A percentile compares a stretch with the other conserved stretches of the same genome.
These are phyloP conservation scores for Tuber borchii DNA, from an alignment of 495 filamentous ascomycete species.

Conservation along the genomic window DNA sequence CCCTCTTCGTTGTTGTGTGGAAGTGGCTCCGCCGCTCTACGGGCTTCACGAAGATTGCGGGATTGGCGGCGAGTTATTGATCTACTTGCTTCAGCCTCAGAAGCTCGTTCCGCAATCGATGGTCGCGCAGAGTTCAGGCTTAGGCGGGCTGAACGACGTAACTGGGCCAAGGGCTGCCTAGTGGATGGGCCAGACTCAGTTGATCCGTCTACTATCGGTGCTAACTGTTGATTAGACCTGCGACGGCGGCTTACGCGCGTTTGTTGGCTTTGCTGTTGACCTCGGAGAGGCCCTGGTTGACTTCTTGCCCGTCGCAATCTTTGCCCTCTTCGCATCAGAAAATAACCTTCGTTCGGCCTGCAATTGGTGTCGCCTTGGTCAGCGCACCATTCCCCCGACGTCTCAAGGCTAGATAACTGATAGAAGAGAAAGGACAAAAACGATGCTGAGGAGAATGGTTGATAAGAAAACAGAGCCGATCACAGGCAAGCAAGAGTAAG, in stretches of 20 bases:
- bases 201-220: constrained; percentile 17
- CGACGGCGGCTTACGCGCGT: constrained; percentile 30
- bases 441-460: constrained; percentile 20
- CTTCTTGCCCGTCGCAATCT: constrained; percentile 37
- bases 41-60: constrained; percentile 29
- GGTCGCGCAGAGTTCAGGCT: constrained; percentile 20
- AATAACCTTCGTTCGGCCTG: constrained; percentile 31
- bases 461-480: constrained; percentile 27
- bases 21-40: constrained; percentile 14
- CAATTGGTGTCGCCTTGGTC: constrained; percentile 35
- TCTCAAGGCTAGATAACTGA: constrained; percentile 14
- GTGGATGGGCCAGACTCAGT: constrained; percentile 15
- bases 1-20: constrained; percentile 7
- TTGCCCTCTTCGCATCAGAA: constrained; percentile 39
- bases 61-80: constrained; percentile 22
- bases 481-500: constrained; percentile 18
- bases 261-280: constrained; percentile 35
- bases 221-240: constrained; percentile 19
- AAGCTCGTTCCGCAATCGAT: constrained; percentile 22
- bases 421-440: constrained; percentile 27
- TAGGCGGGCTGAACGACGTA: constrained; percentile 37
- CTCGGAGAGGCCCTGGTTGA: constrained; percentile 33
- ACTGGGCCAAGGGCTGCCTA: constrained; percentile 19
- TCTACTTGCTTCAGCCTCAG: constrained; percentile 32
- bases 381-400: constrained; percentile 33